Evolutionary conservation across 1,284 basidiomycete genomes (phyloP), one percentile per base, ranked within the genome.

Genomic region (Tilletia walkeri): DNA sequence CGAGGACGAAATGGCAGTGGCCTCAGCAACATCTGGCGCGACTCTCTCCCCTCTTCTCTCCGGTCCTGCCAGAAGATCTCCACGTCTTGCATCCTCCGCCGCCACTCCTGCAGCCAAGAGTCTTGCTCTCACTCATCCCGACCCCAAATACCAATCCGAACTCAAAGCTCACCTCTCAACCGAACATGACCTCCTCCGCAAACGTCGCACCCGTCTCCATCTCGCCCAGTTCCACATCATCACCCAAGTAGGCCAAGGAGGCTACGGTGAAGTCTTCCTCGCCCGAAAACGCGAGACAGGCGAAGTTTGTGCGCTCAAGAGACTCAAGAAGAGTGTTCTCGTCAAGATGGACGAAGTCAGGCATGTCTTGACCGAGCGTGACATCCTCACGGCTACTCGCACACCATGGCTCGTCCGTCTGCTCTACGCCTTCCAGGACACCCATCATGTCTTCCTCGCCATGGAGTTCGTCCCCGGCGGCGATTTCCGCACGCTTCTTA

Each of bases 41-140:
- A 39, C 39, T 1, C 53, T 36, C 24, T 67, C 67, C 24, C 67
- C 66, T 80, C 66, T 79, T 96, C 83, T 93, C 87, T 96, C 70
- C 88, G 90, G 36, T 85, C 90, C 53, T 89, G 94, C 39, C 94
- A 93, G 69, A 89, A 94, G 41, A 88, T 92, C 50, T 84, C 89
- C 6, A 88, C 87, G 63, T 96, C 96, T 84, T 91, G 94, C 82
- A 86, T 87, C n/a, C 34, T 38, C 30, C 12, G n/a, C 18, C 0
- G 18, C 59, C 12, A 38, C 38, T 3, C 16, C 59, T 16, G 16
- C 12, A n/a, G 30, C 36, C 9, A 36, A 36, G 9, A 38, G 34
- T 20, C 36, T 63, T 14, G 59, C 59, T 3, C 38, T 63, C 12
- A 41, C 59, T 16, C 59, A 63, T 16, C 59, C 71, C 91, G 94